A percentile compares a stretch with the other conserved stretches of the same genome.
These are phyloP conservation scores for Gillenia trifoliata DNA, from an alignment of 306 rosid species.

Conservation along the genomic window DNA sequence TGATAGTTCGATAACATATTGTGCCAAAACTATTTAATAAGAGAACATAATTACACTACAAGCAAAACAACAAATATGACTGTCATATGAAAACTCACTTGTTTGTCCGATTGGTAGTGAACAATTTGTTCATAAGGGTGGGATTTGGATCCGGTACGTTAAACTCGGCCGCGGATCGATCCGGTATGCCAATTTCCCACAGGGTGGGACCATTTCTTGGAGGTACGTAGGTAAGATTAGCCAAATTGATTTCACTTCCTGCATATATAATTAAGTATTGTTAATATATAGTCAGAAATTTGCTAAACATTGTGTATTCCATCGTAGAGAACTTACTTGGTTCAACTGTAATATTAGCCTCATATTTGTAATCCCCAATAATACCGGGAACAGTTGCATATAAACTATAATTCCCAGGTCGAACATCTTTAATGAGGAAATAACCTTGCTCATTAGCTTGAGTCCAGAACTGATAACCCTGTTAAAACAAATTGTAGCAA, in stretches of 20 bases:
- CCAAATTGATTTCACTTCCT: constrained; percentile 41
- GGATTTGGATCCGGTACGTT: constrained; percentile 55
- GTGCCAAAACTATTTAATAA: too few species aligned
- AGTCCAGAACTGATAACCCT: constrained; percentile 95
- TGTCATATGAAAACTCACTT: constrained; percentile 24
- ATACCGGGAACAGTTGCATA: constrained; percentile 79
- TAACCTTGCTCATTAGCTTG: constrained; percentile 41
- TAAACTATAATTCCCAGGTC: constrained; percentile 60
- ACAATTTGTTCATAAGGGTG: constrained; percentile 37
- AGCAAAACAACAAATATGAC: too few species aligned
- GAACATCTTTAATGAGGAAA: constrained; percentile 45
- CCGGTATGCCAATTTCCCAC: constrained; percentile 92
- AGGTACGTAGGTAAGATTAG: constrained; percentile 39
- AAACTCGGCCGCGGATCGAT: constrained; percentile 69
- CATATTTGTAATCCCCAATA: constrained; percentile 65
- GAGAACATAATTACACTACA: too few species aligned
- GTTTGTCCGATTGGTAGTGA: neutral
- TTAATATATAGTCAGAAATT: too few species aligned
- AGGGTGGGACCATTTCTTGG: constrained; percentile 80
- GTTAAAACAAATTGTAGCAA: neutral
- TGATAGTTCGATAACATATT: too few species aligned
- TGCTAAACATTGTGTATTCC: too few species aligned
- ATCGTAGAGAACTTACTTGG: constrained; percentile 41
- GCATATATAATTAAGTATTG: neutral
- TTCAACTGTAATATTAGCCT: constrained; percentile 30